Conservation (phyloP, 73 alveolate species). For the Paramecium tetraurelia region DNA sequence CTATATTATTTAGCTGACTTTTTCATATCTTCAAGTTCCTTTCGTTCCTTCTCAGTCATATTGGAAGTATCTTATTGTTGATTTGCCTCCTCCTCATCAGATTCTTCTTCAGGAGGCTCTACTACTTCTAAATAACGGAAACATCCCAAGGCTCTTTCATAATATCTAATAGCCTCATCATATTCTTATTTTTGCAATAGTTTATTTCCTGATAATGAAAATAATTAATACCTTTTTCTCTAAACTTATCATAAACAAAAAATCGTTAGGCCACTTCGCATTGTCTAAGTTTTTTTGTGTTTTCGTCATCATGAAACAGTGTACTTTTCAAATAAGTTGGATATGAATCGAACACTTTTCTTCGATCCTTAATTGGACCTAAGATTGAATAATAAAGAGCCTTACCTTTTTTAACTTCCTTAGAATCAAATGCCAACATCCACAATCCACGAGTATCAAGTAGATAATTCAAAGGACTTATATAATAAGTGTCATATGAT, state of each 20-base stretch:
- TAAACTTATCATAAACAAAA: slow-evolving; percentile 59
- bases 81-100: slow-evolving; percentile 43
- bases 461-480: slow-evolving; percentile 51
- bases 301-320: slow-evolving; percentile 56
- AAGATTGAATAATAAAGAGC: not conserved
- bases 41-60: slow-evolving; percentile 27
- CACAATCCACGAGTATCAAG: slow-evolving; percentile 58
- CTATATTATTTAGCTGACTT: slow-evolving; percentile 51
- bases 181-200: slow-evolving; percentile 27
- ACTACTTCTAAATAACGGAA: slow-evolving; percentile 51
- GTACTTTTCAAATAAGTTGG: slow-evolving; percentile 59
- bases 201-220: slow-evolving; percentile 20
- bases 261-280: slow-evolving; percentile 58
- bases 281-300: slow-evolving; percentile 50
- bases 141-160: slow-evolving; percentile 67
- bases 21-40: slow-evolving; percentile 50
- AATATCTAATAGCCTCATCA: slow-evolving; percentile 57
- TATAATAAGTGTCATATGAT: slow-evolving; percentile 40
- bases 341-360: slow-evolving; percentile 58
- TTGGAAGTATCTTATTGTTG: not conserved
- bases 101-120: slow-evolving; percentile 48
- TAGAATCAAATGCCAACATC: slow-evolving; percentile 55
- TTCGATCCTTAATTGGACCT: slow-evolving; percentile 55
- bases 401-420: slow-evolving; percentile 51
- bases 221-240: slow-evolving; percentile 50